A percentile compares a stretch with the other conserved stretches of the same genome.
phyloP scores from a whole-genome alignment of 768 basidiomycete genomes.

The Auriscalpium microsporum region DNA sequence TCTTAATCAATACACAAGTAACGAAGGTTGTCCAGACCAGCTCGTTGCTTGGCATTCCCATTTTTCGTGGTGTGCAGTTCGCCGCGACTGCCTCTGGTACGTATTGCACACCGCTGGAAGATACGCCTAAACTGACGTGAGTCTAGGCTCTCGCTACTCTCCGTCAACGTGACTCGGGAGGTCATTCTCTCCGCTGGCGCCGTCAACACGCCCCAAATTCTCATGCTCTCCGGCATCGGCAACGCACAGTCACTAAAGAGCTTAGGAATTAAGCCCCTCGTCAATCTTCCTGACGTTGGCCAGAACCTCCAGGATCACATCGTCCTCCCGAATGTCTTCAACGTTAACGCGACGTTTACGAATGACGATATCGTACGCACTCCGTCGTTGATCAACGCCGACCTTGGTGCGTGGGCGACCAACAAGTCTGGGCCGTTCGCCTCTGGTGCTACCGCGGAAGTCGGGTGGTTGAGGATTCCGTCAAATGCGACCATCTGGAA shows the following conservation, averaged over 20 bases:
- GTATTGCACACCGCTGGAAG: background rate
- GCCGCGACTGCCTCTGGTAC: background rate
- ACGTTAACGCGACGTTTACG: background rate
- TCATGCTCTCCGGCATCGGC: constrained; percentile 52
- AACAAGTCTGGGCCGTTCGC: constrained; percentile 1
- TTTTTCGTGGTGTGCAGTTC: background rate
- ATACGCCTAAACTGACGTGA: background rate
- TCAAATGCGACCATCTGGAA: background rate
- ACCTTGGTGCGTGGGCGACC: background rate
- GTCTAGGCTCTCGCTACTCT: background rate
- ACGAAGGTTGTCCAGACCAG: background rate
- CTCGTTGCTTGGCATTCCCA: background rate
- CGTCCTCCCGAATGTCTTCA: background rate
- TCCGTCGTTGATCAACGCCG: background rate
- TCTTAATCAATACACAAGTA: background rate
- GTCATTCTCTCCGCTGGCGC: constrained; percentile 15
- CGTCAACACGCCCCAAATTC: constrained; percentile 28
- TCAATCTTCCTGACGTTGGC: constrained; percentile 43
- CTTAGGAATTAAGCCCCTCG: constrained; percentile 38
- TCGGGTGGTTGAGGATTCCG: constrained; percentile 3
- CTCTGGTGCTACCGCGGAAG: background rate
- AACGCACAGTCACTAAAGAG: constrained; percentile 35
- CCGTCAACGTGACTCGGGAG: constrained; percentile 4
- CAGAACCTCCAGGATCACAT: constrained; percentile 46
- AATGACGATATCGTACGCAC: background rate